These are phyloP conservation scores for Phascolomyces articulosus DNA, from an alignment of 371 early-diverging fungal genomes.

Conservation along the genomic window DNA sequence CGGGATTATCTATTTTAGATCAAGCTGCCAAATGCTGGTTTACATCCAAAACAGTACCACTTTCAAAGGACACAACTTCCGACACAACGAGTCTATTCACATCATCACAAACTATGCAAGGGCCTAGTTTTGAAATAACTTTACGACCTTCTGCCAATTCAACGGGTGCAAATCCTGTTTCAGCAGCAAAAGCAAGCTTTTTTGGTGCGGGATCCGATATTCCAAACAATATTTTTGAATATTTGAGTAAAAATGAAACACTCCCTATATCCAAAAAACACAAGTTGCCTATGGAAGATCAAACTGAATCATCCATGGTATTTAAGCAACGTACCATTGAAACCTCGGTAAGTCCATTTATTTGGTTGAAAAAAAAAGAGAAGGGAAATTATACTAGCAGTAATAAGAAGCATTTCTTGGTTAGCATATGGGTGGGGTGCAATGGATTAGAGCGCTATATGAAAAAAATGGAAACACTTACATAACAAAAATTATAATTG, in stretches of 20 bases:
- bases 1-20: slow-evolving; percentile 15
- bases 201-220: slow-evolving; percentile 46
- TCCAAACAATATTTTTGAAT: slow-evolving; percentile 37
- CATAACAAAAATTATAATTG: too few relatives aligned
- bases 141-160: slow-evolving; percentile 33
- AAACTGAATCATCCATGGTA: slow-evolving; percentile 62
- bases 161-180: slow-evolving; percentile 1
- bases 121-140: slow-evolving; percentile 53
- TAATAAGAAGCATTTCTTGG: too few relatives aligned
- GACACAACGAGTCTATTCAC: slow-evolving; percentile 2
- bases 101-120: slow-evolving; percentile 4
- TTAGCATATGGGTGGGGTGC: too few relatives aligned
- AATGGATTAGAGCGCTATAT: too few relatives aligned
- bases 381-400: too few relatives aligned
- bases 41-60: slow-evolving; percentile 32
- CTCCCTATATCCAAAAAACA: slow-evolving; percentile 56
- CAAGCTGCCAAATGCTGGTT: slow-evolving; percentile 41
- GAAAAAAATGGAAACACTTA: too few relatives aligned
- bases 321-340: slow-evolving; percentile 69
- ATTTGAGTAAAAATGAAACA: slow-evolving; percentile 31
- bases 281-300: slow-evolving; percentile 54
- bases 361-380: too few relatives aligned
- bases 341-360: slow-evolving; percentile 69
- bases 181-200: slow-evolving; percentile 27
- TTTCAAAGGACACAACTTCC: background rate